phyloP scores from a whole-genome alignment of 257 asterid genomes.

The Eustoma russellianum region DNA sequence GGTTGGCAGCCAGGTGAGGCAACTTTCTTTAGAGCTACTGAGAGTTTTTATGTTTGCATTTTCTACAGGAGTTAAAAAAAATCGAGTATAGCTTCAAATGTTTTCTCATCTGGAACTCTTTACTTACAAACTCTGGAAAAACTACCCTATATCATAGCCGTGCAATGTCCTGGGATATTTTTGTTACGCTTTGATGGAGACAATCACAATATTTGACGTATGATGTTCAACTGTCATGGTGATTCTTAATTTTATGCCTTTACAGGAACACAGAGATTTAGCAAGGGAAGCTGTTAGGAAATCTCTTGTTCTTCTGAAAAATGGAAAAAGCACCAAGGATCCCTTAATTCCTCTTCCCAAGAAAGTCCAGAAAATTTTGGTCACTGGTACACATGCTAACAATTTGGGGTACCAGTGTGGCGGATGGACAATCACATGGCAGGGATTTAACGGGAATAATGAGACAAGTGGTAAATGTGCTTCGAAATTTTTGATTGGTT shows the following conservation, averaged over 20 bases:
- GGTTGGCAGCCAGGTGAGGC: constrained; percentile 68
- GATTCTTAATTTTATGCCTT: constrained; percentile 1
- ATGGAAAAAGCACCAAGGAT: constrained; percentile 51
- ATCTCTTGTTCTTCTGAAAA: constrained; percentile 77
- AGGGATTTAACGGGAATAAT: constrained; percentile 69
- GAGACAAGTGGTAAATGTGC: constrained; percentile 43
- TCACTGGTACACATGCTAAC: constrained; percentile 83
- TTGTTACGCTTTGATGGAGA: background rate
- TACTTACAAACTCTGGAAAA: no score
- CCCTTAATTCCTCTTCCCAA: constrained; percentile 63
- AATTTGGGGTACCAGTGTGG: constrained; percentile 91
- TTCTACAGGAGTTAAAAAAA: no score
- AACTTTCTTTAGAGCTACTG: background rate
- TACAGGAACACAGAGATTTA: constrained; percentile 67
- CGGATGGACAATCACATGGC: constrained; percentile 91
- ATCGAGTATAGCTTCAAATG: no score
- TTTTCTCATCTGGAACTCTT: no score
- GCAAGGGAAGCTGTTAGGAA: constrained; percentile 88
- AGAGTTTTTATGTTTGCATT: background rate
- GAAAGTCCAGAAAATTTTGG: constrained; percentile 52
- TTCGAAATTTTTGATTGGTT: background rate
- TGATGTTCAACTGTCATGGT: background rate
- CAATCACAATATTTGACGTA: background rate
- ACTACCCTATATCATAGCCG: no score
- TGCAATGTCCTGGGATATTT: background rate